Evolutionary conservation across 75 land plant species (phyloP), one percentile per base, ranked within the genome.

Genomic region (Pseudotsuga menziesii): DNA sequence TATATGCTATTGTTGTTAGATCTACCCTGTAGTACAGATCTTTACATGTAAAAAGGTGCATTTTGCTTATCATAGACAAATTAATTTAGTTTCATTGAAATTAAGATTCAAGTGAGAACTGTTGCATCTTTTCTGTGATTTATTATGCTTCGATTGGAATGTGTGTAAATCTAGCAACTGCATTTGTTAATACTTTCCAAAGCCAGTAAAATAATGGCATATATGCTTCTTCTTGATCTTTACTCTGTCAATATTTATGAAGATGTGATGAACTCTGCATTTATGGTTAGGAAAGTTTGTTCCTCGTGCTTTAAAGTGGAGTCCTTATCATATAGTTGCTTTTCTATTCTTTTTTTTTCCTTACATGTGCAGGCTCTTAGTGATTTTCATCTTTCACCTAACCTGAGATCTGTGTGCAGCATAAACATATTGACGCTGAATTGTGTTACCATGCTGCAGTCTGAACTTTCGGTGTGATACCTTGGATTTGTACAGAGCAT

Each of bases 391-490:
- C 54, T 69, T 69, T 12, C 41, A 69, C 52, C 25, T 41, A 69
- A 69, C 48, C 44, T 67, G 29, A 12, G 44, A 67, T 67, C 52
- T 36, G 72, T 67, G 72, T 69, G 72, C 72, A 69, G 72, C 52
- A 20, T 69, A 69, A 54, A 69, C 48, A n/a, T 69, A 23, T 41
- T 69, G 72, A 69, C 54, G 39, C 41, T 69, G 41, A 67, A 23
- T 3, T 69, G 13, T 39, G 39, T 41, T 22, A 69, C 29, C 41
- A 29, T 67, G 71, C 71, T 20, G 72, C 72, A 17, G 72, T 69
- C 44, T 12, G 19, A 69, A 41, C 19, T 69, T 36, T 41, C n/a
- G 54, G 48, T 36, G 39, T 41, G 54, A 23, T 41, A 69, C 52
- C 23, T 41, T 69, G 52, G 52, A 69, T 69, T 13, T 41, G 20